Evolutionary conservation across 768 basidiomycete species (phyloP), one percentile per base, ranked within the genome.

Genomic region (Kwoniella pini): DNA sequence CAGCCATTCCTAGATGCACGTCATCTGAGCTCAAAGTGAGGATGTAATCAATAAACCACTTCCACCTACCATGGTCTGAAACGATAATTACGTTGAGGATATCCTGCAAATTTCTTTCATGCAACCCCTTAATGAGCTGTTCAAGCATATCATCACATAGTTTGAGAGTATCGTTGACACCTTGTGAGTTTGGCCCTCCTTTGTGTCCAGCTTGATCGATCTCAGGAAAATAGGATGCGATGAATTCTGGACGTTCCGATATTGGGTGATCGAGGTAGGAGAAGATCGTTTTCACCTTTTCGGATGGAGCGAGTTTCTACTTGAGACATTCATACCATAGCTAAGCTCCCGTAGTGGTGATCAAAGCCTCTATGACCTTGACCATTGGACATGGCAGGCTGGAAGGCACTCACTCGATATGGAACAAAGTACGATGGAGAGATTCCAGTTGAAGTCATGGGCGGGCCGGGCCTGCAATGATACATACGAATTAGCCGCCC

Each of bases 71-170:
- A 56, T 65, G 67, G 53, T 76, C 78, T 9, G 65, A 67, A 64
- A 96, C 91, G 68, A 94, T 92, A 22, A 95, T 83, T 30, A 95
- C 82, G 74, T 96, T 90, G 12, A 92, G 87, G 19, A 94, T 88
- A 45, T 88, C 84, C 1, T 85, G 86, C 24, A 95, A 82, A 70
- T 93, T 91, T 5, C 93, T 85, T 81, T 46, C 81, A 81, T 61
- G 57, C 33, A 96, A 80, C 0, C 84, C 82, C 13, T 80, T 78
- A 54, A 88, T 86, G 10, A 96, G 79, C 56, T 87, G 81, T 57
- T 82, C 84, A 2, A 90, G 87, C 67, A 95, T 93, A 17, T 72
- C 69, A 69, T 96, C 93, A 4, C 93, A 85, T 46, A 84, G 67
- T 19, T 74, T 71, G 28, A 96, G 83, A 1, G 87, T 88, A 70